phyloP scores from a whole-genome alignment of 768 basidiomycete species.

The Termitomyces bulborhizus region DNA sequence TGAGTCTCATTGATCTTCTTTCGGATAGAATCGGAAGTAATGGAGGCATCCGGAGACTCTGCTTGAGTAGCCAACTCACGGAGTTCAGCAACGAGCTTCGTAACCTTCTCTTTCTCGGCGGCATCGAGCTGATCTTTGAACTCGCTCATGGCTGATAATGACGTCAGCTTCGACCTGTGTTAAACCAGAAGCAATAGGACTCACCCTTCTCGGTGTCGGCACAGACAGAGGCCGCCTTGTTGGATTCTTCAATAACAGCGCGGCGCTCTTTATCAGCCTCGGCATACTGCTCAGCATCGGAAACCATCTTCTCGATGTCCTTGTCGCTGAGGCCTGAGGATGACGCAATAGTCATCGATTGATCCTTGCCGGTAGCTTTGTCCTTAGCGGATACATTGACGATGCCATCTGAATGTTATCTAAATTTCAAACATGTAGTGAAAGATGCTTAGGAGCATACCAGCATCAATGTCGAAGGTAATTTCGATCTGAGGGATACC shows the following conservation, averaged over 20 bases:
- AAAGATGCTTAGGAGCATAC: constrained; percentile 29
- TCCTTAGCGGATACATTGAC: constrained; percentile 97
- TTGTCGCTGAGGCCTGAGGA: constrained; percentile 94
- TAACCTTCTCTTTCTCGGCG: constrained; percentile 90
- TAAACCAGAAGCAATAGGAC: constrained; percentile 12
- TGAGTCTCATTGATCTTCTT: constrained; percentile 93
- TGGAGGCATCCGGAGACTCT: constrained; percentile 72
- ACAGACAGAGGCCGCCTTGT: constrained; percentile 93
- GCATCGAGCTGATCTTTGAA: constrained; percentile 97
- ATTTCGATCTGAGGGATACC: constrained; percentile 84
- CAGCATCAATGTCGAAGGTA: constrained; percentile 96
- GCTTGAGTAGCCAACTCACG: constrained; percentile 88
- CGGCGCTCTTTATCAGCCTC: constrained; percentile 89
- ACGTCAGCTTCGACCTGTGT: constrained; percentile 2
- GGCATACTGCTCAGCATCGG: constrained; percentile 90
- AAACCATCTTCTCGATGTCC: constrained; percentile 96
- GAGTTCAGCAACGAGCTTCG: constrained; percentile 80
- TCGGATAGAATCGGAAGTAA: constrained; percentile 84
- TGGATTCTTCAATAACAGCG: constrained; percentile 88
- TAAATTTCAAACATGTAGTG: not conserved
- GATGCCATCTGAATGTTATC: constrained; percentile 63
- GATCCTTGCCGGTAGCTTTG: constrained; percentile 86
- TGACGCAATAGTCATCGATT: constrained; percentile 96
- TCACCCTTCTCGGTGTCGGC: constrained; percentile 92
- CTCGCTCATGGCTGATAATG: constrained; percentile 74